Percentiles rank a stretch among this genome's conserved stretches.
These are phyloP conservation scores for Cladosporium sp. DNA, from an alignment of 2,329 filamentous ascomycete genomes.

Conservation along the genomic window DNA sequence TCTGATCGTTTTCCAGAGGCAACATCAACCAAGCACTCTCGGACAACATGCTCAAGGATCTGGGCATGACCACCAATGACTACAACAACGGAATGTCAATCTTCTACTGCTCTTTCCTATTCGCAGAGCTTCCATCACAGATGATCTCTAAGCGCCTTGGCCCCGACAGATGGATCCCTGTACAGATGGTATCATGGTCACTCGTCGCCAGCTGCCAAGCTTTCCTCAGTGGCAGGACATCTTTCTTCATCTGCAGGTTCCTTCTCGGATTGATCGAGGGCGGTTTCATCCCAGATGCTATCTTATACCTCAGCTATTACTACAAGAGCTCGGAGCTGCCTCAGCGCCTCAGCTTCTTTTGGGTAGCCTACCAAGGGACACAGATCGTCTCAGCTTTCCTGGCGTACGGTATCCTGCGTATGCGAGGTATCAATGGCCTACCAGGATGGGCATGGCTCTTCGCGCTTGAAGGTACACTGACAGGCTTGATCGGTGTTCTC, in stretches of 20 bases:
- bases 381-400: conserved; percentile 34
- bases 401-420: conserved; percentile 39
- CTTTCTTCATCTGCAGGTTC: conserved; percentile 44
- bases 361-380: conserved; percentile 45
- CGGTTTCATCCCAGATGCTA: conserved; percentile 59
- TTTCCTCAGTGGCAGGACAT: conserved; percentile 34
- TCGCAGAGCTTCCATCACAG: conserved; percentile 41
- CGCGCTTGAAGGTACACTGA: conserved; percentile 57
- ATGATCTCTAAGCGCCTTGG: conserved; percentile 49
- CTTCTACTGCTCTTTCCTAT: conserved; percentile 82
- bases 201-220: conserved; percentile 39
- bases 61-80: conserved; percentile 45
- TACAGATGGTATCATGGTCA: conserved; percentile 48
- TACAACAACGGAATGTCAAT: conserved; percentile 50
- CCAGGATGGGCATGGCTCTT: conserved; percentile 51
- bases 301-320: conserved; percentile 73
- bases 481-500: conserved; percentile 54
- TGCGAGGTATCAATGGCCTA: conserved; percentile 49
- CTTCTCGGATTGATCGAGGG: conserved; percentile 47
- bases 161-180: conserved; percentile 47
- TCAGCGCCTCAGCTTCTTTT: conserved; percentile 68
- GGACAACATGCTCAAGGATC: not conserved
- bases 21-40: not conserved
- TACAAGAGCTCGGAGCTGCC: conserved; percentile 73
- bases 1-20: not conserved